phyloP scores from a whole-genome alignment of 768 basidiomycete genomes.

The Myochromella boudieri region DNA sequence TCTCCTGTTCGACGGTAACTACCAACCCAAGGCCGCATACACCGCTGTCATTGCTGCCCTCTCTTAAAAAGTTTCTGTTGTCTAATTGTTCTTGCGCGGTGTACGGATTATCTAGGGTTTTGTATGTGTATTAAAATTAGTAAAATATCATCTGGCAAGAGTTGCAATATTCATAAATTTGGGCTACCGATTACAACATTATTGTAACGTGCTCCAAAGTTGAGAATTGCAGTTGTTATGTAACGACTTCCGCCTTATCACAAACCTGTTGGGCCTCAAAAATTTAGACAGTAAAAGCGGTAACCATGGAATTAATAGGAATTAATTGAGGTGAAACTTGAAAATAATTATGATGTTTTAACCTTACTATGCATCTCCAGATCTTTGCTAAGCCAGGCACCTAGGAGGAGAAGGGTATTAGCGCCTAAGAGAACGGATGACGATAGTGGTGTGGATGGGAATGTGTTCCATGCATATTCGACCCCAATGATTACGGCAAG shows the following conservation, averaged over 20 bases:
- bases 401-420: conserved; percentile 27
- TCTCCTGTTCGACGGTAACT: conserved; percentile 28
- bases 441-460: conserved; percentile 66
- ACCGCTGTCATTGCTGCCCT: conserved; percentile 19
- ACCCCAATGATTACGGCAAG: conserved; percentile 57
- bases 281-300: too few relatives aligned
- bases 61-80: conserved; percentile 7
- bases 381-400: conserved; percentile 31
- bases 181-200: not conserved
- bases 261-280: not conserved
- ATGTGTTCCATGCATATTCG: conserved; percentile 89
- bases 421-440: conserved; percentile 27
- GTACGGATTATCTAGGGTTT: not conserved
- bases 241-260: not conserved
- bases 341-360: conserved; percentile 9
- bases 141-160: not conserved
- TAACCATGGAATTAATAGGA: not conserved
- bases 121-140: not conserved
- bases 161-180: not conserved
- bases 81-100: not conserved
- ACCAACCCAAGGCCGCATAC: conserved; percentile 26
- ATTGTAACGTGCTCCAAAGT: not conserved
- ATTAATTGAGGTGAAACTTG: not conserved
- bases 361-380: conserved; percentile 4
- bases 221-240: not conserved